Conservation (phyloP, 768 basidiomycete genomes). For the Ramaria sp. region DNA sequence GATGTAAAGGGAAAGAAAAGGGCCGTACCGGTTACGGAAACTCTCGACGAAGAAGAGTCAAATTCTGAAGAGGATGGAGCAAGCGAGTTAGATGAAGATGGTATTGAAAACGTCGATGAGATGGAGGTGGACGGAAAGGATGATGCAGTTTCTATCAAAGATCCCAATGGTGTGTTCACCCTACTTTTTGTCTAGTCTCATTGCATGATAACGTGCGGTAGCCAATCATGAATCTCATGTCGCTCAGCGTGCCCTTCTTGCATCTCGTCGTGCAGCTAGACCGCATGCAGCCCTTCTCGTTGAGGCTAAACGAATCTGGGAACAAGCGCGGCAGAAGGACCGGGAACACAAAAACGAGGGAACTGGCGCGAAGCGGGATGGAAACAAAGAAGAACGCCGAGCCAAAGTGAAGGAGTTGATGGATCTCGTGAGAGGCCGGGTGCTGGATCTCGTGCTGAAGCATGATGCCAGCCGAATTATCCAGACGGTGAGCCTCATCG, state of each 20-base stretch:
- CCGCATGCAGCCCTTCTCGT: slow-evolving; percentile 61
- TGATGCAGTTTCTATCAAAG: slow-evolving; percentile 24
- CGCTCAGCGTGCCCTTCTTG: slow-evolving; percentile 52
- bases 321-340: slow-evolving; percentile 60
- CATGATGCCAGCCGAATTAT: slow-evolving; percentile 87
- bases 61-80: slow-evolving; percentile 31
- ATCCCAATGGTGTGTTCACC: slow-evolving; percentile 43
- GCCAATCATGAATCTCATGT: slow-evolving; percentile 51
- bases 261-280: slow-evolving; percentile 66
- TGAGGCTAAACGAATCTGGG: slow-evolving; percentile 72
- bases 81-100: slow-evolving; percentile 18
- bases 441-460: slow-evolving; percentile 80
- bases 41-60: slow-evolving; percentile 24
- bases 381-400: slow-evolving; percentile 40
- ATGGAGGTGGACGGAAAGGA: slow-evolving; percentile 19
- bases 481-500: slow-evolving; percentile 32
- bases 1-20: slow-evolving; percentile 40
- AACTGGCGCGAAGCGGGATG: not conserved
- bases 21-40: slow-evolving; percentile 46
- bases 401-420: slow-evolving; percentile 67
- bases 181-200: slow-evolving; percentile 3
- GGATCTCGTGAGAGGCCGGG: slow-evolving; percentile 64
- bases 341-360: slow-evolving; percentile 21
- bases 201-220: not conserved
- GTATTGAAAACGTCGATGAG: slow-evolving; percentile 22